Conservation (phyloP, 345 rosid genomes). For the Citrus sp. region DNA sequence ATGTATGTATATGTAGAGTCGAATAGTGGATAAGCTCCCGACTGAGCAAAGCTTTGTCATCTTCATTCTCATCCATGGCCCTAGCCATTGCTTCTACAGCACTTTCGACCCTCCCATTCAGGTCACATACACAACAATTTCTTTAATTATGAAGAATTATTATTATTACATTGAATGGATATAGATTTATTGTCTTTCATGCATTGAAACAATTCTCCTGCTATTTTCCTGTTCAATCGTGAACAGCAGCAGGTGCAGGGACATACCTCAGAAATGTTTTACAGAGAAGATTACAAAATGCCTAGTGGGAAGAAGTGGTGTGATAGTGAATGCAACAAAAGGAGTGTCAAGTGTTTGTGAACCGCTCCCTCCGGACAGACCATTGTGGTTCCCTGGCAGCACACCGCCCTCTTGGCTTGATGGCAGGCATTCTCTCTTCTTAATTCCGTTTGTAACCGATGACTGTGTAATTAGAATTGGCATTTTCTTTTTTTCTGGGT, state of each 20-base stretch:
- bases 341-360: slow-evolving; percentile 81
- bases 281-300: slow-evolving; percentile 6
- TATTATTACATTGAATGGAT: too few species aligned
- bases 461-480: neutral
- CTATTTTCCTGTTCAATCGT: too few species aligned
- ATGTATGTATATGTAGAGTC: too few species aligned
- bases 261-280: slow-evolving; percentile 6
- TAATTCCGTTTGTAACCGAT: too few species aligned
- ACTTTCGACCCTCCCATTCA: slow-evolving; percentile 22
- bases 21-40: slow-evolving; percentile 4
- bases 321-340: slow-evolving; percentile 64
- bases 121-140: slow-evolving; percentile 10
- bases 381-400: slow-evolving; percentile 93
- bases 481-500: neutral
- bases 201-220: too few species aligned
- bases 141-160: too few species aligned
- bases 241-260: slow-evolving; percentile 12
- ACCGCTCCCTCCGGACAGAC: slow-evolving; percentile 95
- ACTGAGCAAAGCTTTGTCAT: neutral
- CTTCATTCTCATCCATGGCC: slow-evolving; percentile 29
- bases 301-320: slow-evolving; percentile 4
- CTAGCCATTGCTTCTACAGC: slow-evolving; percentile 33
- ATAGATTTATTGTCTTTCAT: too few species aligned
- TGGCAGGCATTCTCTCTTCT: slow-evolving; percentile 28
- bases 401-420: slow-evolving; percentile 90